These are phyloP conservation scores for Pontederia paniculata DNA, from an alignment of 176 grass and related monocot genomes.

Conservation along the genomic window DNA sequence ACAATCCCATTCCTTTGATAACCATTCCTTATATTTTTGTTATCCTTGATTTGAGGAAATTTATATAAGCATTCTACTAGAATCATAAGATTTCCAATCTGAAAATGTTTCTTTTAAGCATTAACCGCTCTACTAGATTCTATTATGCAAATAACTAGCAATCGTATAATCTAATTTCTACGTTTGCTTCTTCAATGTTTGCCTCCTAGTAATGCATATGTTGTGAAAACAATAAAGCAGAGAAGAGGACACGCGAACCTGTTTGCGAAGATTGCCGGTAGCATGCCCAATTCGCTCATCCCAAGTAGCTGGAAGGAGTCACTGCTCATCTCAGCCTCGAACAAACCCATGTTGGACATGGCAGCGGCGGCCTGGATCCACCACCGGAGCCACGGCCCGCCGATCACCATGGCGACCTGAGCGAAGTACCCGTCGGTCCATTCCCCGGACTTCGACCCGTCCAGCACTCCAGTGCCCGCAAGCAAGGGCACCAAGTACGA, in stretches of 20 bases:
- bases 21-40: too few species aligned
- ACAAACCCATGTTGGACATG: conserved; percentile 96
- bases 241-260: conserved; percentile 24
- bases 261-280: conserved; percentile 61
- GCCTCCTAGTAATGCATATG: too few species aligned
- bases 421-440: conserved; percentile 93
- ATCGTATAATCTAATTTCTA: too few species aligned
- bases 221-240: neutral
- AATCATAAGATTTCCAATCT: too few species aligned
- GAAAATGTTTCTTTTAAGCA: too few species aligned
- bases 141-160: too few species aligned
- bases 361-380: conserved; percentile 88
- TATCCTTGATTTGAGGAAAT: too few species aligned
- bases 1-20: too few species aligned
- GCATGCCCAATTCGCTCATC: conserved; percentile 87
- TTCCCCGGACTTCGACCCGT: conserved; percentile 33
- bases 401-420: conserved; percentile 51
- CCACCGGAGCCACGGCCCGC: conserved; percentile 58
- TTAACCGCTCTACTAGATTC: too few species aligned
- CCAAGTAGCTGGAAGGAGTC: conserved; percentile 94
- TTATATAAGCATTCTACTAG: too few species aligned
- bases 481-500: conserved; percentile 74
- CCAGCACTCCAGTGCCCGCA: conserved; percentile 62
- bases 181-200: too few species aligned
- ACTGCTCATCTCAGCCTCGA: conserved; percentile 94